Base-by-base conservation (phyloP, 2,329 filamentous ascomycete genomes). In the Volutella citrinella region DNA sequence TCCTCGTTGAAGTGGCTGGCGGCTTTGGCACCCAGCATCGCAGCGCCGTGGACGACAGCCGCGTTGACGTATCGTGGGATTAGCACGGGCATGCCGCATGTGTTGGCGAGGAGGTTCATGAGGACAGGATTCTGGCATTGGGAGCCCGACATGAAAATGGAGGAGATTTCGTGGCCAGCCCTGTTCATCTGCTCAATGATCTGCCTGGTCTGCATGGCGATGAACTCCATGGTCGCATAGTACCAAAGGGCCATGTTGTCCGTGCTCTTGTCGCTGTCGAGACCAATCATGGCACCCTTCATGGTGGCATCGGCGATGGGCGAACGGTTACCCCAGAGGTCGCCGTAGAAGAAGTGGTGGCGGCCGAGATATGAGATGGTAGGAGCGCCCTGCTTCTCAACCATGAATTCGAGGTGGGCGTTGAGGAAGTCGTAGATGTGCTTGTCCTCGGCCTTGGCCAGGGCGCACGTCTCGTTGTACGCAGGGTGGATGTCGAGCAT, bases 311-410 rank as follows among this genome's bases (percentile, higher is more conserved):
- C 90, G 5, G 93, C 91, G 38, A 98, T 78, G 2, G 93, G 93
- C 14, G 89, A 95, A 24, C 93, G 83, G 68, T 98, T 98, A 42
- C 93, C 93, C 76, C 94, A 97, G 5, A 97, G 74, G 57, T 98
- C 93, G 45, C 93, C 93, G 61, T 98, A 98, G 70, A 98, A 94
- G 78, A 98, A 98, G 68, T 95, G 85, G 64, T 98, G 91, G 8
- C 91, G 86, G 10, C 82, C 89, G 3, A 98, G 73, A 62, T 90
- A 94, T 13, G 87, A 83, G 43, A 97, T 76, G 32, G 79, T 80
- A 0, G 90, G 90, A 4, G 87, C 87, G 3, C 73, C 68, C 16
- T 69, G 64, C 52, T 81, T 81, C 51, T 82, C 75, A 16, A 76
- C 76, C 70, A 97, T 75, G 49, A 87, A 80, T 41, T 80, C 77